Evolutionary conservation across 2,329 filamentous ascomycete species (phyloP).

Genomic region (Epichloe festucae): DNA sequence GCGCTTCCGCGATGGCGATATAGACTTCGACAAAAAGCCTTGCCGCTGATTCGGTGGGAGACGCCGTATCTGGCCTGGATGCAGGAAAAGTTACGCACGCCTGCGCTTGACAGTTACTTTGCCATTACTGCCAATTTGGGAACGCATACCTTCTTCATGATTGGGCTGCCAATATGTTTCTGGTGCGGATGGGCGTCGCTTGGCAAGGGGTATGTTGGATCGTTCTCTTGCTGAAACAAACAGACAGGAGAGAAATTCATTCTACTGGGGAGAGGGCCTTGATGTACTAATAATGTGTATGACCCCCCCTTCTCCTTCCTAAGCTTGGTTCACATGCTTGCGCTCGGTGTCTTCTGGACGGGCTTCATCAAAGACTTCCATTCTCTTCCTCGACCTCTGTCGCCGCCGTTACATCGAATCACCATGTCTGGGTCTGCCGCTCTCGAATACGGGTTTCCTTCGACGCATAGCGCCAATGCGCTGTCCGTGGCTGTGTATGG

Average conservation of each 20-base stretch:
- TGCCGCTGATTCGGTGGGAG: constrained; percentile 86
- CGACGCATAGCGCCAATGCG: constrained; percentile 92
- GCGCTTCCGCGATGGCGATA: constrained; percentile 85
- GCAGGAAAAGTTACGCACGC: constrained; percentile 68
- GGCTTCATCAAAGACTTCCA: constrained; percentile 91
- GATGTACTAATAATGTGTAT: background rate
- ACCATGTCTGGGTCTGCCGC: constrained; percentile 95
- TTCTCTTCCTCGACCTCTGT: constrained; percentile 82
- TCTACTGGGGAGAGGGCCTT: too few species aligned
- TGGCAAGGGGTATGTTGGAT: constrained; percentile 63
- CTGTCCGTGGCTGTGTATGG: constrained; percentile 85
- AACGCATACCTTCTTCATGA: constrained; percentile 98
- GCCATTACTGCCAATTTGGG: constrained; percentile 91
- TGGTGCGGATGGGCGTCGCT: constrained; percentile 85
- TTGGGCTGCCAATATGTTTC: constrained; percentile 84
- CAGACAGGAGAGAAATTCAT: background rate
- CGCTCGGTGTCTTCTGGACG: constrained; percentile 70
- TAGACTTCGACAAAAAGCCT: constrained; percentile 61
- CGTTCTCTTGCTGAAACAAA: background rate
- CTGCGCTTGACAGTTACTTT: constrained; percentile 88
- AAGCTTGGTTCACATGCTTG: constrained; percentile 62
- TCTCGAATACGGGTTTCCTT: constrained; percentile 93
- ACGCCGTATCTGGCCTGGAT: constrained; percentile 85
- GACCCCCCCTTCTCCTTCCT: background rate
- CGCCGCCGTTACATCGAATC: constrained; percentile 82